Evolutionary conservation across 345 rosid species (phyloP).

Genomic region (Citrus sinensis): DVS_A1.0 CM039161.1:24263001-24263500

Average conservation of each 20-base stretch:
- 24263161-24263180: not conserved
- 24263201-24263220: constrained; percentile 93
- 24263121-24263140: not conserved
- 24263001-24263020: constrained; percentile 52
- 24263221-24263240: constrained; percentile 50
- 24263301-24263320: constrained; percentile 74
- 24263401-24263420: constrained; percentile 11
- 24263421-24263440: too few species aligned
- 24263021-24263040: constrained; percentile 54
- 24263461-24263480: constrained; percentile 19
- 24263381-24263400: constrained; percentile 54
- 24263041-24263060: constrained; percentile 81
- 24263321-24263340: constrained; percentile 59
- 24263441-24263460: constrained; percentile 5
- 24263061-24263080: constrained; percentile 54
- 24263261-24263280: constrained; percentile 72
- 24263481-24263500: constrained; percentile 21
- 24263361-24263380: constrained; percentile 85
- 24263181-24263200: constrained; percentile 66
- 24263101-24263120: not conserved
- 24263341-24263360: constrained; percentile 92
- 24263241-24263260: constrained; percentile 54
- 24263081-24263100: constrained; percentile 28
- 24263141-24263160: not conserved
- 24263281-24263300: constrained; percentile 63